These are phyloP conservation scores for Nakaseomyces nivariensis DNA, from an alignment of 1,139 yeast species.

Conservation along the genomic window DNA sequence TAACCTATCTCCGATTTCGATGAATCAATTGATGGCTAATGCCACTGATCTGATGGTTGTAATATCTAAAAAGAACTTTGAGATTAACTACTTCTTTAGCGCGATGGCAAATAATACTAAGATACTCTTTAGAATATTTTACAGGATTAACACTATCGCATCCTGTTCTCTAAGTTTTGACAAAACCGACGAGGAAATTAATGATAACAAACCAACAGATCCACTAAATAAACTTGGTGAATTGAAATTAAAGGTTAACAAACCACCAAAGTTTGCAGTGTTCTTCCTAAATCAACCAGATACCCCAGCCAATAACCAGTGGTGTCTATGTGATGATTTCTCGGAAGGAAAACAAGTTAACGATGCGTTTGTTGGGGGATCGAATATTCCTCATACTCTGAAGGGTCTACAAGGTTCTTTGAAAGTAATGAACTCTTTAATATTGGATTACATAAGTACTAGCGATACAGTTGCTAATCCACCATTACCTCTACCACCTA, in stretches of 20 bases:
- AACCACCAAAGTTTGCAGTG: conserved; percentile 69
- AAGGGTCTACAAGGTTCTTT: conserved; percentile 47
- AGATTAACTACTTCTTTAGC: conserved; percentile 63
- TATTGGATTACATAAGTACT: conserved; percentile 37
- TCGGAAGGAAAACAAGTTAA: conserved; percentile 75
- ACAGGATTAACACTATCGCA: conserved; percentile 38
- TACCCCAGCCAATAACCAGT: conserved; percentile 44
- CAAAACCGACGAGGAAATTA: conserved; percentile 7
- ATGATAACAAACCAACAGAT: conserved; percentile 2
- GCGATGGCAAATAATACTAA: conserved; percentile 58
- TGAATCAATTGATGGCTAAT: conserved; percentile 51
- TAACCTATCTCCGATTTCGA: conserved; percentile 56
- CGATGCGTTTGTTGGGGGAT: conserved; percentile 48
- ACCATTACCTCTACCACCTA: conserved; percentile 1
- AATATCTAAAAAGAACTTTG: conserved; percentile 56
- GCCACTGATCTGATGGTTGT: conserved; percentile 59
- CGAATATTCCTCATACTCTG: conserved; percentile 34
- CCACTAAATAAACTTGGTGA: conserved; percentile 33
- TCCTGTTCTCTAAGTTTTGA: conserved; percentile 27
- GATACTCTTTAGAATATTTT: conserved; percentile 61
- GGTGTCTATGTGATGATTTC: conserved; percentile 78
- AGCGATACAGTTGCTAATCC: conserved; percentile 10
- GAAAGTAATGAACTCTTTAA: conserved; percentile 44
- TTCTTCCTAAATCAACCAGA: conserved; percentile 41
- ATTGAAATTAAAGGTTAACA: conserved; percentile 41